Conservation (phyloP, 208 protist genomes). For the Acanthamoeba lenticulata region DNA sequence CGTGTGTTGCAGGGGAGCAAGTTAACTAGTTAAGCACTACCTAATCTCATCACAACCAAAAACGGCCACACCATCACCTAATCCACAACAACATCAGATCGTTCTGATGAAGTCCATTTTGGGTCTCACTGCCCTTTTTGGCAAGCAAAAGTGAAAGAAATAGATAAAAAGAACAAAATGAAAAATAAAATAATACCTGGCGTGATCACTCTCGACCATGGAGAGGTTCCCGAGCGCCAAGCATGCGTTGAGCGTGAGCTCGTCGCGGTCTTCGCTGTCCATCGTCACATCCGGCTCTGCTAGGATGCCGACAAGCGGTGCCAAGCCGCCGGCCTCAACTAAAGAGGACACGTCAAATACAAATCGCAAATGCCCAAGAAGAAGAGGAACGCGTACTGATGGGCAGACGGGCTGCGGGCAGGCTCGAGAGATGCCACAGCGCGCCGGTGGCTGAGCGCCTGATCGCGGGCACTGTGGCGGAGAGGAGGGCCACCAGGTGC, state of each 20-base stretch:
- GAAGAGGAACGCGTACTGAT: background rate
- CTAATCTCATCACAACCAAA: too few species aligned
- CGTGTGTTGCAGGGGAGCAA: background rate
- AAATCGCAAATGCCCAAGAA: background rate
- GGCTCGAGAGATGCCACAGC: conserved; percentile 9
- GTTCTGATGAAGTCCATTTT: too few species aligned
- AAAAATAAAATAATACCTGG: too few species aligned
- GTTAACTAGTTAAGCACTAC: background rate
- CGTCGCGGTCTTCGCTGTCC: background rate
- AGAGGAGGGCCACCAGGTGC: background rate
- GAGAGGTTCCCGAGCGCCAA: conserved; percentile 1
- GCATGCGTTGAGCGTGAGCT: background rate
- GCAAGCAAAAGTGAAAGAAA: too few species aligned
- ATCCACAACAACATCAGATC: too few species aligned
- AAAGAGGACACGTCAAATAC: background rate
- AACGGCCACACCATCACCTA: too few species aligned
- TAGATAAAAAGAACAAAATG: too few species aligned
- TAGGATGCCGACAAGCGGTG: background rate
- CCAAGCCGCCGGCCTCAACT: background rate
- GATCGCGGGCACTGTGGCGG: background rate
- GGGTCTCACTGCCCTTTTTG: too few species aligned
- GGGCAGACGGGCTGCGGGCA: background rate
- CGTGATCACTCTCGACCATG: background rate
- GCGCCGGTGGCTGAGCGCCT: background rate
- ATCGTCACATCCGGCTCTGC: background rate